Evolutionary conservation across 2,329 filamentous ascomycete species (phyloP), one percentile per base, ranked within the genome.

Genomic region (Clonostachys byssicola): DNA sequence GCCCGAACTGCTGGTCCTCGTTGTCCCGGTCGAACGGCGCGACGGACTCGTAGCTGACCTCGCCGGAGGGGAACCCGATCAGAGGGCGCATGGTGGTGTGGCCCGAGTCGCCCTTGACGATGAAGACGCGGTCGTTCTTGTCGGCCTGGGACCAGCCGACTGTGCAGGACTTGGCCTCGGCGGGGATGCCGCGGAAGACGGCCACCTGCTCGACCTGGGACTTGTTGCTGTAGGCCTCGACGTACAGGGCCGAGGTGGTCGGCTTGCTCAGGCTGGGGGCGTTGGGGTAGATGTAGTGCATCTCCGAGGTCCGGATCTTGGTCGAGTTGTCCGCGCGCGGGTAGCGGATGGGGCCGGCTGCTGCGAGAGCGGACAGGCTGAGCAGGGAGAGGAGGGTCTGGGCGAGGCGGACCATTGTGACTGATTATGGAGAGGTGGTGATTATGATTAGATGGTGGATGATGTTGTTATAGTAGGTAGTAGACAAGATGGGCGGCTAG

Each of bases 51-150:
- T 53, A 56, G 5, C 54, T 57, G 14, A 64, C 51, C 5, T 47
- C 46, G 6, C 49, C 48, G 20, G 44, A 45, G 34, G 58, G 59
- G 40, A 61, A 52, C 12, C 57, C 55, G 12, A 55, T 49, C 3
- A 66, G 53, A 18, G 54, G 61, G 20, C 47, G 51, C 17, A 56
- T 46, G 2, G 48, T 40, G 1, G 59, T 35, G 14, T 59, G 48
- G 3, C 60, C 64, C 35, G 53, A 59, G 14, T 34, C 44, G 33
- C 56, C 56, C 13, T 57, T 52, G 49, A 70, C 66, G 49, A 61
- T 60, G 49, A 72, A 68, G 43, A 59, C 60, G 49, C 63, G 70
- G 39, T 65, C 60, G 46, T 58, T 63, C 47, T 54, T 62, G 8
- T 60, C 62, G 8, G 64, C 70, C 10, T 67, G 65, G 3, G 42